These are phyloP conservation scores for Xylariaceae sp. DNA, from an alignment of 2,329 filamentous ascomycete species.

Conservation along the genomic window DNA sequence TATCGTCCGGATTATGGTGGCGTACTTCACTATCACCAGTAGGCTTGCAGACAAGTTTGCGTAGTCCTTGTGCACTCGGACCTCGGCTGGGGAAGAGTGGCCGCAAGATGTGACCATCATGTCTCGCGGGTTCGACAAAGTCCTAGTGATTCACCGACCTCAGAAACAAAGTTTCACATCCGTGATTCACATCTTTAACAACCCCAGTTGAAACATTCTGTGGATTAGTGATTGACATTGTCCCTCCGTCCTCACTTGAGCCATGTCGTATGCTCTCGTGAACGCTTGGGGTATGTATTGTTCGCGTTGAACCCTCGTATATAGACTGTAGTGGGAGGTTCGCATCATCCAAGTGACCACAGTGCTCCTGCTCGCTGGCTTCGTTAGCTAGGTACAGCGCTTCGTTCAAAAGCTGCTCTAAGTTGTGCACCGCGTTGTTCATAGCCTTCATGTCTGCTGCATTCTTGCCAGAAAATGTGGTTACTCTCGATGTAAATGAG, in stretches of 20 bases:
- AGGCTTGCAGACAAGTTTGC: slow-evolving; percentile 22
- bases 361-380: slow-evolving; percentile 43
- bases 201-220: slow-evolving; percentile 26
- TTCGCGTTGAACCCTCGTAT: slow-evolving; percentile 14
- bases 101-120: slow-evolving; percentile 29
- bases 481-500: slow-evolving; percentile 29
- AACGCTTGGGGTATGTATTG: slow-evolving; percentile 23
- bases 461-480: slow-evolving; percentile 37
- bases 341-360: slow-evolving; percentile 32
- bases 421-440: slow-evolving; percentile 41
- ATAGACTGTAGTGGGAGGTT: slow-evolving; percentile 24
- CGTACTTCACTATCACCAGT: slow-evolving; percentile 4
- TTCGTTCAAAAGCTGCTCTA: slow-evolving; percentile 55
- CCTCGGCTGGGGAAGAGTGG: slow-evolving; percentile 14
- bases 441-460: slow-evolving; percentile 33
- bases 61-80: slow-evolving; percentile 17
- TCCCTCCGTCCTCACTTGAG: slow-evolving; percentile 24
- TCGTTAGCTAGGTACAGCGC: slow-evolving; percentile 52
- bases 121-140: slow-evolving; percentile 25
- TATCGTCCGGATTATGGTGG: slow-evolving; percentile 22
- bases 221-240: neutral
- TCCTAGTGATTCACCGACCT: slow-evolving; percentile 15
- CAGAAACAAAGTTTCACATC: slow-evolving; percentile 17
- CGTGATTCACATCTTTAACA: slow-evolving; percentile 18
- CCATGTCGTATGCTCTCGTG: slow-evolving; percentile 26